These are phyloP conservation scores for Herpetospermum pedunculosum DNA, from an alignment of 306 rosid species.

Conservation along the genomic window DNA sequence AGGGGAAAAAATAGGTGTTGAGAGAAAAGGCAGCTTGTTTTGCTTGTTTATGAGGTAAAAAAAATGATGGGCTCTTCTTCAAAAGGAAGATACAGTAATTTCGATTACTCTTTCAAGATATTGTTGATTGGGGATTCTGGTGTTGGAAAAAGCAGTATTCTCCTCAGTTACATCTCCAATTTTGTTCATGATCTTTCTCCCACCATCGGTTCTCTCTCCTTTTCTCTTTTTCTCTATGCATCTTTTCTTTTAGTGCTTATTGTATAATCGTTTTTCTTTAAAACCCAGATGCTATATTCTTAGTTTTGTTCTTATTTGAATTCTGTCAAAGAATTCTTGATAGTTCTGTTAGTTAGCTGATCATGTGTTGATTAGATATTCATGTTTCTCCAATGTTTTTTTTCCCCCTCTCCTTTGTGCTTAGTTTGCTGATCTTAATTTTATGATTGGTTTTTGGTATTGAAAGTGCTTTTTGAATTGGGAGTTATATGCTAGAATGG, in stretches of 20 bases:
- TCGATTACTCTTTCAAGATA: conserved; percentile 85
- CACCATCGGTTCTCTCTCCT: conserved; percentile 47
- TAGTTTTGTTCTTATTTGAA: background rate
- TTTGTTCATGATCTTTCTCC: conserved; percentile 61
- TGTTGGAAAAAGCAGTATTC: conserved; percentile 94
- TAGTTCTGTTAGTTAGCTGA: background rate
- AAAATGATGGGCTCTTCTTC: conserved; percentile 49
- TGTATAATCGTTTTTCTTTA: background rate
- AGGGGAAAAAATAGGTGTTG: background rate
- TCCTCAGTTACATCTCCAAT: conserved; percentile 71
- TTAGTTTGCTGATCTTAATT: background rate
- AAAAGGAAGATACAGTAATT: conserved; percentile 35
- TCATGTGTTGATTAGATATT: background rate
- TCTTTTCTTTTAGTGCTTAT: background rate
- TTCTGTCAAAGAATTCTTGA: background rate
- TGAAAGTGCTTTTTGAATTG: background rate
- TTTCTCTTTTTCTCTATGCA: background rate
- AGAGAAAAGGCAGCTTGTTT: background rate
- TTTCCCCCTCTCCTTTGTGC: background rate
- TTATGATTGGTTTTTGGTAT: background rate
- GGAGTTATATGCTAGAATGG: background rate
- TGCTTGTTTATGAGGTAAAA: background rate
- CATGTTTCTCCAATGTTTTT: background rate
- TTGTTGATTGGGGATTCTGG: conserved; percentile 89
- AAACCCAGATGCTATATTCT: background rate